These are phyloP conservation scores for Deinandra increscens DNA, from an alignment of 129 eudicot species.

Conservation along the genomic window DNA sequence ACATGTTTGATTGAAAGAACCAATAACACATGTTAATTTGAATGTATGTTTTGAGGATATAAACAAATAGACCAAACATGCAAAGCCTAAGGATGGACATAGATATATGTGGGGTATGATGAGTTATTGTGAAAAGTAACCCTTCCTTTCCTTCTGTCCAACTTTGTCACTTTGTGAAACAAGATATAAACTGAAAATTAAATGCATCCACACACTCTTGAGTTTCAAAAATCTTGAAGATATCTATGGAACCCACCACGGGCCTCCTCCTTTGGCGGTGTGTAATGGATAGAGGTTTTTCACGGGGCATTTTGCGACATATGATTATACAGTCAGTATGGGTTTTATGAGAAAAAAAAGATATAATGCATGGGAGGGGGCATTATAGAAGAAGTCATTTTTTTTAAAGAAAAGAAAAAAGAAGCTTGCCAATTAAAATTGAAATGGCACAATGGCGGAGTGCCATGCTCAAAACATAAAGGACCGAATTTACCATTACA, in stretches of 20 bases:
- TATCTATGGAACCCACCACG: neutral
- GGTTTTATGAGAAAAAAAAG: too few relatives aligned
- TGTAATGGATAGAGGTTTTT: too few relatives aligned
- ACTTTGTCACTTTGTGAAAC: slow-evolving; percentile 35
- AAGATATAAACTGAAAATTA: slow-evolving; percentile 7
- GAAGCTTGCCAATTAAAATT: too few relatives aligned
- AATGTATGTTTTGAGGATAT: slow-evolving; percentile 7
- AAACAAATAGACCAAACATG: slow-evolving; percentile 25
- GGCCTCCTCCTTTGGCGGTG: too few relatives aligned
- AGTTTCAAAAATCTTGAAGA: slow-evolving; percentile 20
- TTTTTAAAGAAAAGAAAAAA: too few relatives aligned
- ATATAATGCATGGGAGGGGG: too few relatives aligned
- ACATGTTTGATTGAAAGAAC: slow-evolving; percentile 7
- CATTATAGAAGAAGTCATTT: too few relatives aligned
- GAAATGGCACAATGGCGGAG: too few relatives aligned
- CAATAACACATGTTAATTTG: slow-evolving; percentile 22
- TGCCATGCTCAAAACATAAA: too few relatives aligned
- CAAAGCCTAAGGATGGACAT: slow-evolving; percentile 21
- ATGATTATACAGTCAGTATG: too few relatives aligned
- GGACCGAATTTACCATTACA: too few relatives aligned
- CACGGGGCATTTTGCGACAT: too few relatives aligned
- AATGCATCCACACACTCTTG: slow-evolving; percentile 35
- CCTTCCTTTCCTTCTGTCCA: slow-evolving; percentile 30
- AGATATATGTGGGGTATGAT: slow-evolving; percentile 17
- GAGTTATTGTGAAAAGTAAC: slow-evolving; percentile 38